Base-by-base conservation (phyloP, 116 monocot genomes). In the Cymodocea nodosa region DNA sequence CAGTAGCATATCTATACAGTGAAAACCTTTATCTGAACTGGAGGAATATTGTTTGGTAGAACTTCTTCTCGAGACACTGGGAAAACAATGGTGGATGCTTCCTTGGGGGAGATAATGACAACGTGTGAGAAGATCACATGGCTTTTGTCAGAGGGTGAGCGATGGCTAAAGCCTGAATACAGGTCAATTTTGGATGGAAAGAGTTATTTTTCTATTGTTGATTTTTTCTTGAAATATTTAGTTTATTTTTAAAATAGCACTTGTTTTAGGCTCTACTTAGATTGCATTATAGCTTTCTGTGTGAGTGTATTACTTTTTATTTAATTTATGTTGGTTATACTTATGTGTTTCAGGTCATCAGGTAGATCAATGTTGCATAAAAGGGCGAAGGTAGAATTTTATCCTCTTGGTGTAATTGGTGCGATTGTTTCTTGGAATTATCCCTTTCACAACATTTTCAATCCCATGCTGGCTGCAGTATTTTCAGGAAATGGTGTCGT, bases 391-490 rank as follows among this genome's bases (percentile, higher is more conserved):
- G 97, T 97, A 50, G 97, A 97, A 65, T 97, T 91, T 67, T 74
- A 91, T 82, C 97, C 97, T 15, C 75, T 97, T 55, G 97, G 97
- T 60, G 97, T 97, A 24, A 80, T 97, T 84, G 97, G 97, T 23
- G 97, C 97, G 51, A 97, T 97, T 74, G 86, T 97, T 30, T 91
- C 97, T 69, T 97, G 97, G 97, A 97, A 97, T 67, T 97, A 97
- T 79, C 97, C 97, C 22, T 97, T 97, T 70, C 97, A 97, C 70
- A 97, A 97, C 64, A 77, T 97, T 50, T 91, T 97, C 35, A 97
- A 97, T 72, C 97, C 97, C 57, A 83, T 97, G 85, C 75, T 97
- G 50, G 91, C 97, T 67, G 91, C 97, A 66, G 83, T 97, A 8
- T 97, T 97, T 68, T 90, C 97, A 60, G 97, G 97, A 73, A 97